Evolutionary conservation across 2,329 filamentous ascomycete species (phyloP).

Genomic region (Dryadomyces sulphureus): DNA sequence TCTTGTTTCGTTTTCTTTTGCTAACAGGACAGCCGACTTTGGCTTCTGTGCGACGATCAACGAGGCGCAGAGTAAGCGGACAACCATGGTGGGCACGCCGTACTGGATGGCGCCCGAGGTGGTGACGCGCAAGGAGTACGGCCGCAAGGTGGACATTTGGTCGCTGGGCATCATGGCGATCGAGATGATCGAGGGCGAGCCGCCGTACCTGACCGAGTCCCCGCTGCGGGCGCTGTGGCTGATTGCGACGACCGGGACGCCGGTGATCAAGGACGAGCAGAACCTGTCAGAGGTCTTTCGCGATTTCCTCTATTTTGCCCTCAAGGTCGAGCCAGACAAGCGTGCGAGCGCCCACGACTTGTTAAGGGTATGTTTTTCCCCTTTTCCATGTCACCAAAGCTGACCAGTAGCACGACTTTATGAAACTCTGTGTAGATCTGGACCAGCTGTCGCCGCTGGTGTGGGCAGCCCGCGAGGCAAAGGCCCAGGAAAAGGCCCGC

Average conservation of each 20-base stretch:
- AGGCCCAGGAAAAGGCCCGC: conserved; percentile 69
- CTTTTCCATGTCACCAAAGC: conserved; percentile 3
- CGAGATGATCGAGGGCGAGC: conserved; percentile 98
- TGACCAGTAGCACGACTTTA: conserved; percentile 56
- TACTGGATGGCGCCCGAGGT: conserved; percentile 99
- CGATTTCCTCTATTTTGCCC: conserved; percentile 82
- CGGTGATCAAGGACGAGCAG: conserved; percentile 84
- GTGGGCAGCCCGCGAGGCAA: conserved; percentile 67
- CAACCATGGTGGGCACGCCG: conserved; percentile 96
- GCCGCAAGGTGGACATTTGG: conserved; percentile 97
- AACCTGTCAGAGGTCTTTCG: conserved; percentile 68
- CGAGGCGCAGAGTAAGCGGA: conserved; percentile 90
- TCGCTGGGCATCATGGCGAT: conserved; percentile 98
- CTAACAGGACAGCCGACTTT: conserved; percentile 58
- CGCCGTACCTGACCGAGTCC: conserved; percentile 90
- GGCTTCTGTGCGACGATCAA: conserved; percentile 98
- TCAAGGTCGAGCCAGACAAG: conserved; percentile 96
- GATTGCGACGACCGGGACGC: conserved; percentile 94
- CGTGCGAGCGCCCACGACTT: conserved; percentile 88
- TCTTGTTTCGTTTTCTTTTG: not conserved
- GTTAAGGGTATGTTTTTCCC: conserved; percentile 52
- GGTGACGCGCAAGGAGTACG: conserved; percentile 93
- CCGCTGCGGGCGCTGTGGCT: conserved; percentile 85
- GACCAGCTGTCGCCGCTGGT: conserved; percentile 75
- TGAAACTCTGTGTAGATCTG: conserved; percentile 60